These are phyloP conservation scores for Ustilago trichophora DNA, from an alignment of 1,284 basidiomycete species.

Conservation along the genomic window DNA sequence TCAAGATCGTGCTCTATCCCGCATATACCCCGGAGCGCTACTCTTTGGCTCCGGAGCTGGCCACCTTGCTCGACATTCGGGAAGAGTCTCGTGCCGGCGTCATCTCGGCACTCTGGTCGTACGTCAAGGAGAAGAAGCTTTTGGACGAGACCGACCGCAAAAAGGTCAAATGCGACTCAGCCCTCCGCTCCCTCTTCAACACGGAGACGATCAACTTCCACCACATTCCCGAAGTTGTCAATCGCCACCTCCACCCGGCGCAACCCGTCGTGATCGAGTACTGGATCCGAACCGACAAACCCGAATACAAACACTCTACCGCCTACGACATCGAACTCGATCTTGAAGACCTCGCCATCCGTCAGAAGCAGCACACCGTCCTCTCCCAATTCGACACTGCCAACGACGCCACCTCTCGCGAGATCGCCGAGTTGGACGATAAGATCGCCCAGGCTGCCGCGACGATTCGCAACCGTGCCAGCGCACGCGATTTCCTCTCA, in stretches of 20 bases:
- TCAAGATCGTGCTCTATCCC: constrained; percentile 81
- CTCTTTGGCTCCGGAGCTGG: constrained; percentile 82
- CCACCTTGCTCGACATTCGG: constrained; percentile 78
- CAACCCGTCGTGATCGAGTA: constrained; percentile 89
- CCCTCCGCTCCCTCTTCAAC: constrained; percentile 56
- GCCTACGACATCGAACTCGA: constrained; percentile 91
- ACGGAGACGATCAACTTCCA: constrained; percentile 78
- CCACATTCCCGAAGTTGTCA: constrained; percentile 84
- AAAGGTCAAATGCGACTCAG: constrained; percentile 77
- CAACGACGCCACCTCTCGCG: constrained; percentile 70
- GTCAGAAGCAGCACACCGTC: constrained; percentile 79
- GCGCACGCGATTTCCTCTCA: constrained; percentile 85
- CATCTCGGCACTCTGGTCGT: constrained; percentile 87
- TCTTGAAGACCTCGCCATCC: constrained; percentile 81
- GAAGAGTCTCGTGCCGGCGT: constrained; percentile 86
- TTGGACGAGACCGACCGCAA: constrained; percentile 90
- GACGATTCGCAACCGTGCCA: constrained; percentile 82
- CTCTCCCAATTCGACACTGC: constrained; percentile 78
- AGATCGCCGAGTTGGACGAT: constrained; percentile 82
- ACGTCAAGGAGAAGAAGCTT: constrained; percentile 84
- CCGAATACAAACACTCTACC: constrained; percentile 66
- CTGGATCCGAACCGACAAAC: constrained; percentile 67
- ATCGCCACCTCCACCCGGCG: constrained; percentile 79
- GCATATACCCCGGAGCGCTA: constrained; percentile 87
- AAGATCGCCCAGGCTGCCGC: constrained; percentile 69